Conservation (phyloP, 2,329 filamentous ascomycete genomes). For the Cladosporium sp. region DNA sequence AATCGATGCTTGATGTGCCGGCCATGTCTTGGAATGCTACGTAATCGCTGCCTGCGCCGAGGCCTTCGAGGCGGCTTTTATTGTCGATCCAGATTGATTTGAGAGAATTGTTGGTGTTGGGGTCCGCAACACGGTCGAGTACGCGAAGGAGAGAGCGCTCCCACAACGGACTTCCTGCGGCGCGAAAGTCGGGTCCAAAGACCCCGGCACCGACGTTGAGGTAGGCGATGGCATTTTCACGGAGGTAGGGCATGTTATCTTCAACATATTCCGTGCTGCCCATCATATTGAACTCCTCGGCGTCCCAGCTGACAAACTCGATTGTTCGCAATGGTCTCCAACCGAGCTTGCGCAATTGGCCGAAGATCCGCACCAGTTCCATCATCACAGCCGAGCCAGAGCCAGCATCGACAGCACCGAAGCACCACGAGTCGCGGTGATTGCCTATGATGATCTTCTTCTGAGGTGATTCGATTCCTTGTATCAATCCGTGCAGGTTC, state of each 20-base stretch:
- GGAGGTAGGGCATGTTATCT: conserved; percentile 72
- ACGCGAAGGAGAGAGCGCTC: conserved; percentile 70
- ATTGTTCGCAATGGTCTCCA: conserved; percentile 95
- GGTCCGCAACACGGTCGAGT: conserved; percentile 74
- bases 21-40: conserved; percentile 90
- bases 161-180: conserved; percentile 79
- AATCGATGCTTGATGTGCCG: conserved; percentile 83
- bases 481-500: conserved; percentile 84
- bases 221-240: conserved; percentile 78
- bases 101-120: conserved; percentile 65
- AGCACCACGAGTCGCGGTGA: conserved; percentile 90
- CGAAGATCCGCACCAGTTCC: conserved; percentile 83
- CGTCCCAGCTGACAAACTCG: conserved; percentile 97
- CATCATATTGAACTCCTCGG: conserved; percentile 86
- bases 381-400: conserved; percentile 89
- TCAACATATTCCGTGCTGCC: conserved; percentile 96
- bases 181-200: conserved; percentile 72
- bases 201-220: conserved; percentile 88
- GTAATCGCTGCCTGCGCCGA: conserved; percentile 79
- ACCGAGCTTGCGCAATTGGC: conserved; percentile 71
- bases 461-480: conserved; percentile 77
- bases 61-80: conserved; percentile 62
- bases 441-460: conserved; percentile 83
- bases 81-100: conserved; percentile 73
- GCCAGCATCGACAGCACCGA: conserved; percentile 82